These are phyloP conservation scores for Fusarium tupiense DNA, from an alignment of 2,329 filamentous ascomycete genomes.

Conservation along the genomic window DNA sequence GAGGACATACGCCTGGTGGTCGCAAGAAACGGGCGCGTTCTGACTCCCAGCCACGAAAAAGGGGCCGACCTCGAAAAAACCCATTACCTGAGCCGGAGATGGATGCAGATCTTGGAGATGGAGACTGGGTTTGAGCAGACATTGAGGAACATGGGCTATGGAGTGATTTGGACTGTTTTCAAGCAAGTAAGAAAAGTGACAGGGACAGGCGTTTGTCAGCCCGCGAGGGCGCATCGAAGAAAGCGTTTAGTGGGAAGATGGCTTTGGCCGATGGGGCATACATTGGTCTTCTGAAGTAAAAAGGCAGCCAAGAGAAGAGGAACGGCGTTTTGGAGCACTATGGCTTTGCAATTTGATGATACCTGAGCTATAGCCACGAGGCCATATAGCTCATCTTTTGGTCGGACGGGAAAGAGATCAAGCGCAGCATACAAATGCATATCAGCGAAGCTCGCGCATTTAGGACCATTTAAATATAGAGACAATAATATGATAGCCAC, in stretches of 20 bases:
- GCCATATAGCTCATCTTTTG: slow-evolving; percentile 35
- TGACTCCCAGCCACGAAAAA: slow-evolving; percentile 59
- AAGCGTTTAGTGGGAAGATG: slow-evolving; percentile 12
- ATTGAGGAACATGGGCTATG: slow-evolving; percentile 5
- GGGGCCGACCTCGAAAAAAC: slow-evolving; percentile 62
- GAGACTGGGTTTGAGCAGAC: slow-evolving; percentile 48
- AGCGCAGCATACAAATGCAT: not conserved
- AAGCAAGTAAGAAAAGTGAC: slow-evolving; percentile 12
- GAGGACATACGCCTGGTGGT: slow-evolving; percentile 58
- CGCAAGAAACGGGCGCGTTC: slow-evolving; percentile 69
- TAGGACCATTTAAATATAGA: slow-evolving; percentile 2
- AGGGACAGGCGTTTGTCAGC: slow-evolving; percentile 21
- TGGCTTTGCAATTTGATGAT: slow-evolving; percentile 39
- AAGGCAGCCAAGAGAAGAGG: slow-evolving; percentile 9
- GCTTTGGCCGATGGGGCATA: not conserved
- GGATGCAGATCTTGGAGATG: slow-evolving; percentile 49
- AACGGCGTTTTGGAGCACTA: slow-evolving; percentile 37
- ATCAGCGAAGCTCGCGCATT: not conserved
- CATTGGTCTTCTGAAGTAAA: slow-evolving; percentile 4
- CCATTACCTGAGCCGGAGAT: slow-evolving; percentile 49
- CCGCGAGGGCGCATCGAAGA: slow-evolving; percentile 7
- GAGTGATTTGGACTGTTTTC: slow-evolving; percentile 19
- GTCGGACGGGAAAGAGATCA: slow-evolving; percentile 2
- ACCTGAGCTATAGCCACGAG: slow-evolving; percentile 39
- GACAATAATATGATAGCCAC: not conserved